Base-by-base conservation (phyloP, 2,329 filamentous ascomycete species). In the Xylariaceae sp. region DNA sequence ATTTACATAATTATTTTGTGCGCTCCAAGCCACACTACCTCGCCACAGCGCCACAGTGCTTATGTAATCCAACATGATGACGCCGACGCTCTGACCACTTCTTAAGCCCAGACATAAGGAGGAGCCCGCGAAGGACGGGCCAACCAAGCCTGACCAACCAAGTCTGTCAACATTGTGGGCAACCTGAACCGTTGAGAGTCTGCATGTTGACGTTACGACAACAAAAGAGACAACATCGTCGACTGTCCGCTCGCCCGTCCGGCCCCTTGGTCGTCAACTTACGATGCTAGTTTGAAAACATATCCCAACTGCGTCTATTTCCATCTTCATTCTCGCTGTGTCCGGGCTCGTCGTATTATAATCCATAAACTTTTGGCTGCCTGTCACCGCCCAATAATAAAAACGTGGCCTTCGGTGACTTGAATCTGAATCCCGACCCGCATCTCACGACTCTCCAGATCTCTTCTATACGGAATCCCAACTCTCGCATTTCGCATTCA, bases 361-460 rank as follows among this genome's bases (percentile, higher is more conserved):
- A 45, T 23, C 50, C 49, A 18, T 17, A 13, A 44, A 54, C 47
- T 35, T 53, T 51, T 17, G n/a, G 47, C 51, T 58, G 53, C 55
- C 61, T 60, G 61, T 62, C 61, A 64, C 61, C 59, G 61, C 62
- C 51, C 58, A 45, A 58, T 23, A 57, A 42, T 42, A 42, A 42
- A 59, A 64, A 66, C 64, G 64, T 66, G 62, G 62, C 64, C 64
- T 30, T 65, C 52, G 56, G 49, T n/a, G 30, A 51, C 49, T 30
- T 17, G 49, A 51, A 53, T 37, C 56, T 39, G 18, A 50, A 47
- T 54, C 53, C 51, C 23, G 48, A n/a, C 34, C 50, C 44, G 49
- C 37, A n/a, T 39, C 47, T 53, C 11, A 44, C 51, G 18, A 7
- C 50, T 18, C 9, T 15, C 51, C 50, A 39, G 44, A n/a, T 50